These are phyloP conservation scores for Penicillium mononematosum DNA, from an alignment of 495 filamentous ascomycete genomes.

Conservation along the genomic window DNA sequence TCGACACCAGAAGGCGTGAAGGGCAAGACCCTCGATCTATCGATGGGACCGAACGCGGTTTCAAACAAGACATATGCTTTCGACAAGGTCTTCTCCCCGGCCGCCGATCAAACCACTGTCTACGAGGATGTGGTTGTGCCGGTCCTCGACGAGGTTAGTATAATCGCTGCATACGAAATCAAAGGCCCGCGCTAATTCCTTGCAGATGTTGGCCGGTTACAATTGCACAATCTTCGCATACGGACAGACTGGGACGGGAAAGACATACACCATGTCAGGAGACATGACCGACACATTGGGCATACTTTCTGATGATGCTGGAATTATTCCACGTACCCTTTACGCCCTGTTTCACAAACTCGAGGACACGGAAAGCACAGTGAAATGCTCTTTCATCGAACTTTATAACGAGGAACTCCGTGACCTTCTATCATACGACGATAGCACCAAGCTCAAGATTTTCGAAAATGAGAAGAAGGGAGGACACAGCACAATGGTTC, in stretches of 20 bases:
- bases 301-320: conserved; percentile 83
- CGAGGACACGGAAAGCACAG: conserved; percentile 79
- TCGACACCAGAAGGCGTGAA: conserved; percentile 75
- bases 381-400: conserved; percentile 98
- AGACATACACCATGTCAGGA: conserved; percentile 99
- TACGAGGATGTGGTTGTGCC: conserved; percentile 93
- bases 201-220: conserved; percentile 88
- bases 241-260: conserved; percentile 95
- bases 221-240: conserved; percentile 99
- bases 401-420: conserved; percentile 96
- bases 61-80: conserved; percentile 97
- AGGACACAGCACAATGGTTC: conserved; percentile 75
- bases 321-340: conserved; percentile 88
- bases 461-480: conserved; percentile 89
- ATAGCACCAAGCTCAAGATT: conserved; percentile 85
- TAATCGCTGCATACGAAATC: not conserved
- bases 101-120: conserved; percentile 87
- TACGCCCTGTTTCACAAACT: conserved; percentile 84
- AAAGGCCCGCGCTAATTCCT: conserved; percentile 14
- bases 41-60: conserved; percentile 87
- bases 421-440: conserved; percentile 79
- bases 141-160: conserved; percentile 81
- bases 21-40: conserved; percentile 77
- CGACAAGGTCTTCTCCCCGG: conserved; percentile 94
- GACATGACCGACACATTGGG: conserved; percentile 88